These are phyloP conservation scores for Citrus maxima DNA, from an alignment of 345 rosid species.

Conservation along the genomic window DNA sequence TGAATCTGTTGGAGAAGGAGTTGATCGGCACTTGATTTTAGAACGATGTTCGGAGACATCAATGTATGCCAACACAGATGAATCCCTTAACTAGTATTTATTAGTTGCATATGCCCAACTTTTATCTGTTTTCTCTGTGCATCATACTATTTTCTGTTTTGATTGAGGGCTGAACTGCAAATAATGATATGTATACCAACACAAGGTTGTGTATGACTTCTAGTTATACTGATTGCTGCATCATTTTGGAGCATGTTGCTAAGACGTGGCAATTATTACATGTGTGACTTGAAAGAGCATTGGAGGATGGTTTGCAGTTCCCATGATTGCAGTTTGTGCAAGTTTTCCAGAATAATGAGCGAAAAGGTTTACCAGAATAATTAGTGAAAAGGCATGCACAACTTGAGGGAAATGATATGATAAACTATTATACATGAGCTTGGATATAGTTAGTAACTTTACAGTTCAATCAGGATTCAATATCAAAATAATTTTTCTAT, in stretches of 20 bases:
- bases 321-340: neutral
- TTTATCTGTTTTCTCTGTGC: neutral
- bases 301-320: neutral
- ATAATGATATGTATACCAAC: neutral
- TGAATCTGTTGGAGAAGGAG: conserved; percentile 67
- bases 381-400: neutral
- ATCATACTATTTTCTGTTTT: neutral
- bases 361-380: neutral
- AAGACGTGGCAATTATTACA: neutral
- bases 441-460: neutral
- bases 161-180: neutral
- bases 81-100: neutral
- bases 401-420: neutral
- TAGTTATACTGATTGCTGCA: neutral
- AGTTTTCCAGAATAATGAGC: too few species aligned
- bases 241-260: neutral
- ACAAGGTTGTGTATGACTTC: neutral
- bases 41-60: conserved; percentile 62
- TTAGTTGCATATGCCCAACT: neutral
- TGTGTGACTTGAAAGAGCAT: neutral
- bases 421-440: neutral
- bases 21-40: conserved; percentile 48
- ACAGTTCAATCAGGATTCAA: neutral
- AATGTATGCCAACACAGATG: conserved; percentile 35
- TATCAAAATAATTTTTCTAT: neutral